phyloP scores from a whole-genome alignment of 2,329 filamentous ascomycete species.

The Elsinoe batatas region DNA sequence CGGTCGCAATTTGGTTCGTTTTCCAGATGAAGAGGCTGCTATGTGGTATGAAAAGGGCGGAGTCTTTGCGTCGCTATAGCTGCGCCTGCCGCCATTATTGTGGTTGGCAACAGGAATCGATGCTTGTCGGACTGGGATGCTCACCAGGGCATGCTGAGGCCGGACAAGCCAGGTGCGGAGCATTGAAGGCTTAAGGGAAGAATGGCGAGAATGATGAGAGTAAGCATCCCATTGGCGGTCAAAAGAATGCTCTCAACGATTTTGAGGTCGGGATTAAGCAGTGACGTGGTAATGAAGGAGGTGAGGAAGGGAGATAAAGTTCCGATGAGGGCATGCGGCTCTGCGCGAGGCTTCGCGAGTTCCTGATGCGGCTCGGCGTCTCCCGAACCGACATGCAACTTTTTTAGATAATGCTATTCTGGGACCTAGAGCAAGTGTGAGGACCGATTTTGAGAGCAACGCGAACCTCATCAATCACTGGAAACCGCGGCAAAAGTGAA shows the following conservation, averaged over 20 bases:
- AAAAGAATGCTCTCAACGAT: not conserved
- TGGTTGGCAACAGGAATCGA: slow-evolving; percentile 33
- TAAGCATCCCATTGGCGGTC: slow-evolving; percentile 6
- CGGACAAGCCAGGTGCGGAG: slow-evolving; percentile 14
- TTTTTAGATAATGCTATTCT: not conserved
- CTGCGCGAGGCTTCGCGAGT: not conserved
- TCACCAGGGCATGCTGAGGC: slow-evolving; percentile 37
- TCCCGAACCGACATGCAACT: not conserved
- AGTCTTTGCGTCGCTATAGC: slow-evolving; percentile 7
- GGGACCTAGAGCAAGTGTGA: too few relatives aligned
- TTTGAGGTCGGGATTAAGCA: not conserved
- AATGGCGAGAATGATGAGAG: slow-evolving; percentile 5
- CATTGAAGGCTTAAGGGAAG: slow-evolving; percentile 14
- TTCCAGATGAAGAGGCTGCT: slow-evolving; percentile 28
- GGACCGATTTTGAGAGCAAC: too few relatives aligned
- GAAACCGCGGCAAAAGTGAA: too few relatives aligned
- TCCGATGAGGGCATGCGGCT: not conserved
- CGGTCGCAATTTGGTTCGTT: slow-evolving; percentile 26
- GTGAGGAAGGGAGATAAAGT: not conserved
- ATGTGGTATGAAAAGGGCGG: slow-evolving; percentile 29
- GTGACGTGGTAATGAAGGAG: not conserved
- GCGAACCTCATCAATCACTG: too few relatives aligned
- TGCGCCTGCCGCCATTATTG: slow-evolving; percentile 11
- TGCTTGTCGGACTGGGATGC: slow-evolving; percentile 41
- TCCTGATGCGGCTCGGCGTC: not conserved